Evolutionary conservation across 2,329 filamentous ascomycete genomes (phyloP), one percentile per base, ranked within the genome.

Genomic region (Colletotrichum kahawae): DNA sequence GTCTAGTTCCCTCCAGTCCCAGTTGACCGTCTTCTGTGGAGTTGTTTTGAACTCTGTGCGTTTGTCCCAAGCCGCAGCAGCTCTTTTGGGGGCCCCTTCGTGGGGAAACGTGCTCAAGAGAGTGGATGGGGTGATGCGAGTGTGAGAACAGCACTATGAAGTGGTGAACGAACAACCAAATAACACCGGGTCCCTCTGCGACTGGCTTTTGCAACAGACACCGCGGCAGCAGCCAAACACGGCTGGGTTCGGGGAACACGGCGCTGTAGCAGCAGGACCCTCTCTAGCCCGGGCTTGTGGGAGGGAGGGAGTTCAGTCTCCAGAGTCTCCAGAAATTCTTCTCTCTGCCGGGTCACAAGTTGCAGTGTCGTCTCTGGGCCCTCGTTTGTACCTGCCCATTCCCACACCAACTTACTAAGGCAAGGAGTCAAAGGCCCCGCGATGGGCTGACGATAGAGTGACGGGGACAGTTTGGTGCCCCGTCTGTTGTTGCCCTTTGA

Each of bases 111-210:
- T 76, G 73, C 72, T 73, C 73, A 60, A 24, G 65, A 54, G 43
- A 69, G 73, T 77, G 75, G 73, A 76, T 77, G 73, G 72, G 65
- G 73, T 72, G 75, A 77, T 70, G 67, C 27, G 36, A 43, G 9
- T 13, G n/a, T 51, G 43, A 51, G n/a, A 51, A 54, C 21, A 14
- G 69, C 33, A 34, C 31, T 63, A 48, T 60, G 33, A 48, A 70
- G 43, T 59, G 43, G 43, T 48, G 43, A 43, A 43, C 10, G 43
- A 48, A 48, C n/a, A 48, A 21, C 43, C 54, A 76, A 66, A 29
- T 36, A 69, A 63, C 21, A 69, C 36, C 38, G 65, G 65, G 62
- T 51, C 71, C 36, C 21, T 51, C 31, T 33, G 54, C 54, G 54
- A 57, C 29, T 69, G 54, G 14, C 31, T 69, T 38, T 18, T 62